Evolutionary conservation across 129 eudicot species (phyloP), one percentile per base, ranked within the genome.

Genomic region (Pittosporum tobira): DNA sequence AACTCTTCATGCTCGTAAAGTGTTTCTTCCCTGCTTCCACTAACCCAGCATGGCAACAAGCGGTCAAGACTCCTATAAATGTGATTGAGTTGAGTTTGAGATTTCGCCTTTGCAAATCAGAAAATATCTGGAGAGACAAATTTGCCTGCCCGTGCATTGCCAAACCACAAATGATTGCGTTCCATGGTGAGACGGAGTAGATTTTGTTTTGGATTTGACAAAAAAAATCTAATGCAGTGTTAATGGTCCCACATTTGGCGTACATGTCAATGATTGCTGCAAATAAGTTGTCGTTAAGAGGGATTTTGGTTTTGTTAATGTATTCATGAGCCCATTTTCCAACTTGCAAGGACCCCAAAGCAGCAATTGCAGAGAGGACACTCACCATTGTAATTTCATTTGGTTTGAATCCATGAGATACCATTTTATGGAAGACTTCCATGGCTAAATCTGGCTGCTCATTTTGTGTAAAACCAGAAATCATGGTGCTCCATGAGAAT

Each of bases 181-280:
- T 90, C 98, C 98, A 90, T 2, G 98, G 98, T 30, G 95, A 90
- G 60, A 83, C 67, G 18, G 84, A 73, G 0, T 31, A 54, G 28
- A 77, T 34, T 21, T 78, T 72, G 31, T 73, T 27, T 68, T 57
- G 71, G 44, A 80, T 67, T 47, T 81, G 77, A 59, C 73, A 50
- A 40, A 90, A 90, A n/a, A 83, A 48, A 38, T 86, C 83, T 58
- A 86, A 55, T 34, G 95, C 89, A 9, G 64, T 61, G 44, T 69
- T 68, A 12, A 90, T 78, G 55, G 77, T 86, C 24, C 95, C 95
- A 64, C 98, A 85, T 75, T 90, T 90, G 46, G 98, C 95, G 48
- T 86, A 86, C 94, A 83, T 87, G 75, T 90, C 98, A 14, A 90
- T 86, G 30, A 90, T 68, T 21, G 89, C 95, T 46, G 98, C 98